Evolutionary conservation across 2,329 filamentous ascomycete genomes (phyloP), one percentile per base, ranked within the genome.

Genomic region (Trichoderma atrobrunneum): DNA sequence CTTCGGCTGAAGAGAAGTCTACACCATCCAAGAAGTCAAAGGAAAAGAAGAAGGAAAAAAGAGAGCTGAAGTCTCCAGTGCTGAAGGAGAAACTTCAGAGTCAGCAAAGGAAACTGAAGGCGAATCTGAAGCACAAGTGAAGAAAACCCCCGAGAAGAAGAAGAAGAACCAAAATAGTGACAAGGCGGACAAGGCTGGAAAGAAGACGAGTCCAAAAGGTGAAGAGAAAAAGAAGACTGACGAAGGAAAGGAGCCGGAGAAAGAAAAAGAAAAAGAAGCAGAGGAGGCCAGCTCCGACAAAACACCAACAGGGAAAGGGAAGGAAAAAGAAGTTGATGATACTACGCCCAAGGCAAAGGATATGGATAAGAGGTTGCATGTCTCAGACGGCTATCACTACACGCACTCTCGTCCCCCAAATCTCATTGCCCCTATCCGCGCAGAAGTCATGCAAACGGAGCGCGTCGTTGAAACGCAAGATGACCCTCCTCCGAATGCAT

Each of bases 401-500:
- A 79, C 81, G 7, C 76, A 80, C 62, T 75, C 79, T 21, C 81
- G 80, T 65, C 79, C 79, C 5, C 83, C 85, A 0, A 82, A 86
- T 59, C 81, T 86, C 65, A 80, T 89, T 57, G 79, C 85, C 74
- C 85, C 86, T 3, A 80, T 84, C 54, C 82, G 82, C 30, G 81
- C 86, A 30, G 82, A 87, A 62, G 83, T 88, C 21, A 77, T 90
- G 39, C 84, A 88, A 68, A 83, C 88, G 2, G 88, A 90, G 76
- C 86, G 89, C 73, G 82, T 87, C 3, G 79, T 90, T 24, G 87
- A 89, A 74, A 80, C 79, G 1, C 80, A 81, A 4, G 80, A 84
- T 57, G 88, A 90, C 73, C 88, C 88, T 10, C 82, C 83, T 2
- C 89, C 88, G 14, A 91, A 90, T 75, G 87, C 88, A 56, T 90